These are phyloP conservation scores for Fusarium lateritium DNA, from an alignment of 2,329 filamentous ascomycete genomes.

Conservation along the genomic window DNA sequence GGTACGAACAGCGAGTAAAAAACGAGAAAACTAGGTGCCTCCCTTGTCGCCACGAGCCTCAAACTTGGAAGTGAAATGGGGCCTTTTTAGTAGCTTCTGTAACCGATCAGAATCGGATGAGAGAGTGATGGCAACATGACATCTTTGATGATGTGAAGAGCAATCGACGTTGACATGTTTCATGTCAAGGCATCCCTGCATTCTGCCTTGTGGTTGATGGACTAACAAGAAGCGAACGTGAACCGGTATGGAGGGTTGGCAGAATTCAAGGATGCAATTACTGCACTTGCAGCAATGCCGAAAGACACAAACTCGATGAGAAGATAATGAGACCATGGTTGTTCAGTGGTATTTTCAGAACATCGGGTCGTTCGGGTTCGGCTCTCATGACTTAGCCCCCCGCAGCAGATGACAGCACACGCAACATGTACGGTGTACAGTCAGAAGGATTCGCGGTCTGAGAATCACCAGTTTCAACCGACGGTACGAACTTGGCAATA, in stretches of 20 bases:
- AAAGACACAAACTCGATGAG: neutral
- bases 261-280: constrained; percentile 1
- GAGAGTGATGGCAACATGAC: constrained; percentile 32
- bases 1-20: neutral
- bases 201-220: neutral
- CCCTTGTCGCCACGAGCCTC: constrained; percentile 1
- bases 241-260: constrained; percentile 3
- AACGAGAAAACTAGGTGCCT: neutral
- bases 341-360: neutral
- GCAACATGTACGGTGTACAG: constrained; percentile 27
- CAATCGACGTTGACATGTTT: neutral
- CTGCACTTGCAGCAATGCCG: neutral
- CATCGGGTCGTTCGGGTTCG: neutral
- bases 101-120: constrained; percentile 9
- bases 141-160: constrained; percentile 15
- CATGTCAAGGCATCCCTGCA: constrained; percentile 30
- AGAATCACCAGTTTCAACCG: neutral
- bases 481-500: constrained; percentile 15
- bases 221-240: constrained; percentile 1
- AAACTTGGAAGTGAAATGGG: constrained; percentile 20
- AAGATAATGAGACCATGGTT: constrained; percentile 18
- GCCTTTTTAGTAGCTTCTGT: constrained; percentile 14
- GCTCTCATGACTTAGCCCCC: constrained; percentile 27
- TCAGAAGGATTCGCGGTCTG: constrained; percentile 19
- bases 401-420: constrained; percentile 20